These are phyloP conservation scores for Neofusicoccum laricinum DNA, from an alignment of 2,329 filamentous ascomycete genomes.

Conservation along the genomic window DNA sequence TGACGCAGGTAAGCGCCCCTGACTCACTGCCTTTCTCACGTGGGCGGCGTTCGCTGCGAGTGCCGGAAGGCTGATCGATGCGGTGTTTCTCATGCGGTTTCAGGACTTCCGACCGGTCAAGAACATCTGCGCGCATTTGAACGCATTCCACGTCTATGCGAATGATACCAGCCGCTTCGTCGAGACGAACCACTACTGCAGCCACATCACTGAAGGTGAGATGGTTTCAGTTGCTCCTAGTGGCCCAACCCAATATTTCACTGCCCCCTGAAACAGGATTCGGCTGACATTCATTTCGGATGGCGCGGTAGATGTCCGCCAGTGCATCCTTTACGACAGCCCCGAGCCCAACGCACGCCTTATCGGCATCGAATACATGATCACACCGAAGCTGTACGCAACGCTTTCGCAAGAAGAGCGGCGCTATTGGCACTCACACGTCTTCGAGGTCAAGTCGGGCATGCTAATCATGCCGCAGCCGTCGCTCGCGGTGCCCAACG, in stretches of 20 bases:
- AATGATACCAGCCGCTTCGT: constrained; percentile 66
- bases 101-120: constrained; percentile 69
- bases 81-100: not conserved
- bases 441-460: constrained; percentile 72
- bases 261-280: not conserved
- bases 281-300: not conserved
- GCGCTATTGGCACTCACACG: constrained; percentile 74
- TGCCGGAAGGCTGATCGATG: not conserved
- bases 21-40: constrained; percentile 1
- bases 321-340: constrained; percentile 82
- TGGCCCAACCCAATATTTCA: not conserved
- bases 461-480: constrained; percentile 76
- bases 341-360: constrained; percentile 65
- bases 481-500: constrained; percentile 47
- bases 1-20: constrained; percentile 50
- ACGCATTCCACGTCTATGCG: constrained; percentile 85
- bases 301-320: constrained; percentile 61
- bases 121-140: constrained; percentile 76
- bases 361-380: constrained; percentile 78
- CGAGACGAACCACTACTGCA: constrained; percentile 82
- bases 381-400: constrained; percentile 66
- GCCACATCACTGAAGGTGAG: constrained; percentile 64
- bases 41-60: not conserved
- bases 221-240: not conserved
- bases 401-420: constrained; percentile 66